Evolutionary conservation across 164 flowering plant genomes (phyloP), one percentile per base, ranked within the genome.

Genomic region (Amborella trichopoda): DNA sequence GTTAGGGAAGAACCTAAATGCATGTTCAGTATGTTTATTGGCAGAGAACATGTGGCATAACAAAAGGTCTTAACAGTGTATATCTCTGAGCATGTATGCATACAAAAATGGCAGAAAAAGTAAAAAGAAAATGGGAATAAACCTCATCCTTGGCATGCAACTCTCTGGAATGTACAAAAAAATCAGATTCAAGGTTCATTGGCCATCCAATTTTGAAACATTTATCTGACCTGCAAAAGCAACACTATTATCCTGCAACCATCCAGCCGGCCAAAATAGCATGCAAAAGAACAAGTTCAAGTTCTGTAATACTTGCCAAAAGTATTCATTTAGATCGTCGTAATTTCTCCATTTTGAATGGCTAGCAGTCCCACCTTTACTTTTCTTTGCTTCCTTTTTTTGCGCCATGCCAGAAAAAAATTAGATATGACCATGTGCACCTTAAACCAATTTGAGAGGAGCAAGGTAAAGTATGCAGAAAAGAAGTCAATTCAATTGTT

Each of bases 321-420:
- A 93, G 63, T 93, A 93, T 66, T 93, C 99, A 66, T 93, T 93
- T 22, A 93, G 56, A 63, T 93, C 99, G 76, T 93, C 99, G 64
- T 93, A 93, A 46, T 93, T 93, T 75, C 99, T 84, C 99, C 96
- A 87, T 27, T 58, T 68, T 41, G 96, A 80, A 69, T 87, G 96
- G 64, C 95, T 82, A 44, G 87, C 85, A 55, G 74, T 87, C 42
- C 96, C 99, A 48, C 65, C 73, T 65, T 64, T 75, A 71, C 80
- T 83, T 76, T 82, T 84, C 68, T 56, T 67, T 6, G 73, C 84
- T 93, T 93, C 99, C 96, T 91, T 73, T 75, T n/a, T n/a, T n/a
- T n/a, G n/a, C n/a, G n/a, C n/a, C 34, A 30, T 9, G 14, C 34
- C 9, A 30, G 14, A 30, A 30, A 30, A 8, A 30, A 30, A 30